Conservation (phyloP, 805 yeast genomes). For the Nakazawaea anatomiae region DNA sequence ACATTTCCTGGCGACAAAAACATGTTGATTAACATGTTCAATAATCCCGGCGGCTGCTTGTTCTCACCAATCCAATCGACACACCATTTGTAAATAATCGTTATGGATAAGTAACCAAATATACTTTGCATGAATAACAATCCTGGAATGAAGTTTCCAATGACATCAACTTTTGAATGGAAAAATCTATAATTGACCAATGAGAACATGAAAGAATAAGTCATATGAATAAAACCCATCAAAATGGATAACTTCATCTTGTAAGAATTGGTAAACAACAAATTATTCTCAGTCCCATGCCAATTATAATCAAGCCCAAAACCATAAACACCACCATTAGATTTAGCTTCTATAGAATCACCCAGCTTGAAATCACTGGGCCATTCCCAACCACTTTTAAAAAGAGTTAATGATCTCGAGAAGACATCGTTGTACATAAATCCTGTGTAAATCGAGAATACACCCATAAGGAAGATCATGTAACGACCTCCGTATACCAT, state of each 20-base stretch:
- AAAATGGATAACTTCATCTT: slow-evolving; percentile 95
- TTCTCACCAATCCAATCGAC: slow-evolving; percentile 82
- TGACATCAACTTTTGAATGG: slow-evolving; percentile 68
- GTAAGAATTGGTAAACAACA: slow-evolving; percentile 89
- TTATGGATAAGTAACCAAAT: slow-evolving; percentile 83
- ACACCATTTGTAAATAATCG: slow-evolving; percentile 90
- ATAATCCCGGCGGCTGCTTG: slow-evolving; percentile 83
- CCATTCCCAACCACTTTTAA: slow-evolving; percentile 92
- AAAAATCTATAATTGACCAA: slow-evolving; percentile 71
- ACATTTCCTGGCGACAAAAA: slow-evolving; percentile 88
- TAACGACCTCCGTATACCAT: slow-evolving; percentile 96
- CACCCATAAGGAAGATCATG: slow-evolving; percentile 86
- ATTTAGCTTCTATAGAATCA: slow-evolving; percentile 51
- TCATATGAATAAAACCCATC: slow-evolving; percentile 94
- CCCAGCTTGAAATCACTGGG: slow-evolving; percentile 66
- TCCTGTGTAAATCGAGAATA: slow-evolving; percentile 94
- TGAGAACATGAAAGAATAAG: slow-evolving; percentile 82
- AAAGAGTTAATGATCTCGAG: slow-evolving; percentile 84
- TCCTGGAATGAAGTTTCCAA: slow-evolving; percentile 94
- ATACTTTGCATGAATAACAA: slow-evolving; percentile 92
- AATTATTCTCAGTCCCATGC: slow-evolving; percentile 95
- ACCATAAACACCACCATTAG: slow-evolving; percentile 67
- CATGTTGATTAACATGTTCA: slow-evolving; percentile 95
- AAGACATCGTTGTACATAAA: slow-evolving; percentile 89
- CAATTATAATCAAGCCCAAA: slow-evolving; percentile 91